These are phyloP conservation scores for Funneliformis mosseae DNA, from an alignment of 192 early-diverging fungal species.

Conservation along the genomic window DNA sequence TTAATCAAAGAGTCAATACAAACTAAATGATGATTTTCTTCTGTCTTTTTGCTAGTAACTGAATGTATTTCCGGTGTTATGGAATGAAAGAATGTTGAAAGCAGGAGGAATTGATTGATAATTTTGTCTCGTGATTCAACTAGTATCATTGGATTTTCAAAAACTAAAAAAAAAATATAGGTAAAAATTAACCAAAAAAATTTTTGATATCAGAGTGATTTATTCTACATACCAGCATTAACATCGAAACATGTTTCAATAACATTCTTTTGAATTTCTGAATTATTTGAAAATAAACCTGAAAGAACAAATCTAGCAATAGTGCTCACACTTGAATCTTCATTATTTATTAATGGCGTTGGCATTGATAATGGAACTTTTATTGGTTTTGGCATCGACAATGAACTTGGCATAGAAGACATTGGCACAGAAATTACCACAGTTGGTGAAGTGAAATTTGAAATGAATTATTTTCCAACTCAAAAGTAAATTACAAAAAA, in stretches of 20 bases:
- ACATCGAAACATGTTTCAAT: background rate
- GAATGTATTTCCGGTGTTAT: background rate
- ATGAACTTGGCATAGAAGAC: too few relatives aligned
- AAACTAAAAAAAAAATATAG: constrained; percentile 19
- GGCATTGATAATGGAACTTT: background rate
- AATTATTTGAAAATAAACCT: constrained; percentile 11
- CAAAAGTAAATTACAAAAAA: too few relatives aligned
- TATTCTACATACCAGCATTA: constrained; percentile 18
- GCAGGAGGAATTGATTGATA: constrained; percentile 9
- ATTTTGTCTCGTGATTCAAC: constrained; percentile 13
- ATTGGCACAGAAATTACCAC: too few relatives aligned
- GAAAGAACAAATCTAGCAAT: background rate
- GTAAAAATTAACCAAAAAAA: background rate
- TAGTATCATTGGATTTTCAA: constrained; percentile 13
- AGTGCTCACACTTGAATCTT: background rate
- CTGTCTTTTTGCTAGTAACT: background rate
- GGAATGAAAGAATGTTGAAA: background rate
- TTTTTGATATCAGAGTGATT: background rate
- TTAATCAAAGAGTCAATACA: constrained; percentile 20
- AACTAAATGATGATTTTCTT: constrained; percentile 16
- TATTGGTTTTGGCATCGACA: too few relatives aligned
- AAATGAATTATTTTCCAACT: too few relatives aligned
- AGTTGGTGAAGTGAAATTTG: too few relatives aligned
- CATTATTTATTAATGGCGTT: constrained; percentile 33
- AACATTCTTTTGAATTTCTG: background rate